These are phyloP conservation scores for Podila minutissima DNA, from an alignment of 192 early-diverging fungal genomes.

Conservation along the genomic window DNA sequence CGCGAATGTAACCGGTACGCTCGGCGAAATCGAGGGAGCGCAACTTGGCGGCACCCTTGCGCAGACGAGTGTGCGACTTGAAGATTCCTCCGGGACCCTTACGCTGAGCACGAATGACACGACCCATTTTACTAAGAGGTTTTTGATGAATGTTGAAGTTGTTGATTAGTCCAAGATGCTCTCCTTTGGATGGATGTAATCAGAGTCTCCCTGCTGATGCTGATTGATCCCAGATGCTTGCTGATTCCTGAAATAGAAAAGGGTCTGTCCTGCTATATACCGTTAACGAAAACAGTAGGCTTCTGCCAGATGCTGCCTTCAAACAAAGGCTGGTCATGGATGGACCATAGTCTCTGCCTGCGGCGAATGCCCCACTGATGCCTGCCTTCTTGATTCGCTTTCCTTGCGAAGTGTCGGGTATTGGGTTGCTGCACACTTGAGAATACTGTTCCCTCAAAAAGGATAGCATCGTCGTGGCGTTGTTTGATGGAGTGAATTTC, in stretches of 20 bases:
- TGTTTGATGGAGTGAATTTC: too few species aligned
- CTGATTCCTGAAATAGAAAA: neutral
- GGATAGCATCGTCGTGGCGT: too few species aligned
- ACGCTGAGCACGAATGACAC: conserved; percentile 98
- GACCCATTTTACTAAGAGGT: conserved; percentile 81
- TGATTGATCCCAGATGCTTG: neutral
- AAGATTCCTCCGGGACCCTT: conserved; percentile 99
- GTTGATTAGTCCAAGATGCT: conserved; percentile 7
- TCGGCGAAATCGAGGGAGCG: conserved; percentile 95
- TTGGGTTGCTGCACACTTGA: too few species aligned
- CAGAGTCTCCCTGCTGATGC: neutral
- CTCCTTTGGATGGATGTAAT: neutral
- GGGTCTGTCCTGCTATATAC: too few species aligned
- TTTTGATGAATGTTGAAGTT: neutral
- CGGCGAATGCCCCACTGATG: too few species aligned
- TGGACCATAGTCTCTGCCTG: too few species aligned
- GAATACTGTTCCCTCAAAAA: too few species aligned
- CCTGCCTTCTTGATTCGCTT: too few species aligned
- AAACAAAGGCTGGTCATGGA: too few species aligned
- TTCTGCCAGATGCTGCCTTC: too few species aligned
- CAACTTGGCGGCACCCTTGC: conserved; percentile 97
- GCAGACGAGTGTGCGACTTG: conserved; percentile 92
- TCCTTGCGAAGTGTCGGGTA: too few species aligned
- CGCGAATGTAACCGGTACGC: conserved; percentile 97
- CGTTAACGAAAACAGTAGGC: too few species aligned